Evolutionary conservation across 2,329 filamentous ascomycete species (phyloP), one percentile per base, ranked within the genome.

Genomic region (Colletotrichum lindemuthianum): DNA sequence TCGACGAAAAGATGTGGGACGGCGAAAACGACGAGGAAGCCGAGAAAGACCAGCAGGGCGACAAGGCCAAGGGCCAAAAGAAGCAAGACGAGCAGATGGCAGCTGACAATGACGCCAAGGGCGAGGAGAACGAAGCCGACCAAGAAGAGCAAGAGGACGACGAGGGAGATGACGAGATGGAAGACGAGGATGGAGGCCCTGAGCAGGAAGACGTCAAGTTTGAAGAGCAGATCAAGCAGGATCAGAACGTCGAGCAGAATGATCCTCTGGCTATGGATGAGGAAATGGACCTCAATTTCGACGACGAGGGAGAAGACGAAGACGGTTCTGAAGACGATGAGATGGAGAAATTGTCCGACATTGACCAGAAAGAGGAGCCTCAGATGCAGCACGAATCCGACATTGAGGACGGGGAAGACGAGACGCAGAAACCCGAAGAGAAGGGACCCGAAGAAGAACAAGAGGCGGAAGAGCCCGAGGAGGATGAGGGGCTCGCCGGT

Each of bases 1-100:
- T 98, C 1, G 96, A 99, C 74, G 96, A 99, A 80, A 99, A 98
- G 82, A 93, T 98, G 86, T 99, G 96, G 96, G 94, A 99, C 77
- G 94, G 93, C 43, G 89, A 90, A 49, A 89, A 90, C 57, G 90
- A 92, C 47, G 48, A 94, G 52, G 89, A 94, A 51, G 89, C 91
- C 2, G 91, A 95, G 51, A 96, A 96, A 70, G 91, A 97, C 48
- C 91, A 92, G 72, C 83, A 92, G 72, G 90, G 88, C 6, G 88
- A 93, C 59, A 85, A 92, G 64, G 81, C 91, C 16, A 89, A 92
- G 71, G 90, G 89, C 0, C 83, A 90, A 67, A 86, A 91, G 72
- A 84, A 89, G 66, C 84, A 87, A 12, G 85, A 90, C 53, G 86
- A 90, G 69, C 84, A 88, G 67, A 81, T 84, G 70, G 83, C 84